phyloP scores from a whole-genome alignment of 2,329 filamentous ascomycete genomes.

The Clarireedia monteithiana region DNA sequence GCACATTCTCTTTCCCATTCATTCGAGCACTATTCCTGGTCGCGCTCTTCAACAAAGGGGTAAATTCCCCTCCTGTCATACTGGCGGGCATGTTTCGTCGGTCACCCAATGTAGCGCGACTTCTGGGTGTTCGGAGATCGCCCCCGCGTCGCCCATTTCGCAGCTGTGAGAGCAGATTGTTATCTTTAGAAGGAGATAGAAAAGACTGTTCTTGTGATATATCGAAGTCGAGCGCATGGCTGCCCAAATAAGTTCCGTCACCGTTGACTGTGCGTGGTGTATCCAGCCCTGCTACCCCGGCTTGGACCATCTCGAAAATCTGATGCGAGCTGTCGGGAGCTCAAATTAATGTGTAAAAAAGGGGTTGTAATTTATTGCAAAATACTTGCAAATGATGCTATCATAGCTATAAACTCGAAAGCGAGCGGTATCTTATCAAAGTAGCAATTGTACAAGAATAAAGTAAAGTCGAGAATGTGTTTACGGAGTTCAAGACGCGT shows the following conservation, averaged over 20 bases:
- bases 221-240: slow-evolving; percentile 62
- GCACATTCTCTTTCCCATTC: slow-evolving; percentile 53
- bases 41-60: slow-evolving; percentile 80
- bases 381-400: slow-evolving; percentile 18
- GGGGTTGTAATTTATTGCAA: slow-evolving; percentile 14
- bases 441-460: slow-evolving; percentile 6
- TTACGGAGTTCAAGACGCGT: not conserved
- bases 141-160: slow-evolving; percentile 53
- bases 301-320: slow-evolving; percentile 49
- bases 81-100: slow-evolving; percentile 60
- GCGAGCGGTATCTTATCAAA: slow-evolving; percentile 12
- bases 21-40: slow-evolving; percentile 63
- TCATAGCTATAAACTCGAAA: slow-evolving; percentile 26
- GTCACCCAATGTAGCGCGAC: slow-evolving; percentile 61
- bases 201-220: slow-evolving; percentile 86
- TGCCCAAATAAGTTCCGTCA: slow-evolving; percentile 72
- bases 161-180: slow-evolving; percentile 66
- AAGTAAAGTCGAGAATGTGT: not conserved
- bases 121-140: slow-evolving; percentile 64
- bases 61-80: slow-evolving; percentile 72
- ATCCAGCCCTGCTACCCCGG: slow-evolving; percentile 61
- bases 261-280: slow-evolving; percentile 80
- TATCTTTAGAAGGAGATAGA: slow-evolving; percentile 66
- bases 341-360: slow-evolving; percentile 14
- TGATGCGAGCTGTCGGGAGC: slow-evolving; percentile 14